Percentiles rank a stretch among this genome's conserved stretches.
These are phyloP conservation scores for Apiotrichum brassicae DNA, from an alignment of 1,284 basidiomycete genomes.

Conservation along the genomic window DNA sequence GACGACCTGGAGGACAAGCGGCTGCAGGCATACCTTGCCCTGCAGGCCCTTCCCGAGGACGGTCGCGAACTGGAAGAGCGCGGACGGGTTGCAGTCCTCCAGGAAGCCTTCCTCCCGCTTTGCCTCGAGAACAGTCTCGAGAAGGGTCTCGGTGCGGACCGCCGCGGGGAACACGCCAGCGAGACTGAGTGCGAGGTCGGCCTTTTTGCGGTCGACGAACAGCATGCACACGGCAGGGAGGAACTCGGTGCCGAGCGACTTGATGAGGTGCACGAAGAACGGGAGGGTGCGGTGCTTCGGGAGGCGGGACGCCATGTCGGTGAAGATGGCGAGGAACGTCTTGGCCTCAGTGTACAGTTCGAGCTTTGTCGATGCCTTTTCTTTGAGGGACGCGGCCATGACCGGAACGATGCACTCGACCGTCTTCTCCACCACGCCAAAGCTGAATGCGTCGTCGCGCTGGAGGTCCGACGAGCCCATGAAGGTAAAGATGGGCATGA, in stretches of 20 bases:
- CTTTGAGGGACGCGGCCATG: constrained; percentile 69
- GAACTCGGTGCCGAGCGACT: constrained; percentile 80
- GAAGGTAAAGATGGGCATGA: constrained; percentile 99
- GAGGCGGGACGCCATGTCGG: constrained; percentile 46
- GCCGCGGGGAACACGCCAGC: constrained; percentile 59
- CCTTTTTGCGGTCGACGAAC: constrained; percentile 71
- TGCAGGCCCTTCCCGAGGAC: constrained; percentile 26
- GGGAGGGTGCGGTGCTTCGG: constrained; percentile 47
- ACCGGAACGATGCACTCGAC: constrained; percentile 90
- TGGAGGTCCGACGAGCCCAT: constrained; percentile 97
- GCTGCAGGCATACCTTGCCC: constrained; percentile 32
- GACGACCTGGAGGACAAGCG: constrained; percentile 31
- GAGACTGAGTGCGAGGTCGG: constrained; percentile 59
- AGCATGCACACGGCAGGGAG: constrained; percentile 79
- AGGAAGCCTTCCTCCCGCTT: constrained; percentile 47
- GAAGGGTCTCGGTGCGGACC: constrained; percentile 53
- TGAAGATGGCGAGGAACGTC: constrained; percentile 46
- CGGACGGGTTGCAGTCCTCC: constrained; percentile 28
- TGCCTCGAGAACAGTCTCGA: constrained; percentile 63
- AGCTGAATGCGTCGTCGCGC: constrained; percentile 90
- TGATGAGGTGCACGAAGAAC: constrained; percentile 86
- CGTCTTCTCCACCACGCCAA: constrained; percentile 91
- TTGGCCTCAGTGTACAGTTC: constrained; percentile 55
- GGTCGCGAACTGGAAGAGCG: constrained; percentile 59
- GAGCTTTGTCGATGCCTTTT: constrained; percentile 52